Conservation (phyloP, 2,329 filamentous ascomycete species). For the Ascochyta clinopodiicola region DNA sequence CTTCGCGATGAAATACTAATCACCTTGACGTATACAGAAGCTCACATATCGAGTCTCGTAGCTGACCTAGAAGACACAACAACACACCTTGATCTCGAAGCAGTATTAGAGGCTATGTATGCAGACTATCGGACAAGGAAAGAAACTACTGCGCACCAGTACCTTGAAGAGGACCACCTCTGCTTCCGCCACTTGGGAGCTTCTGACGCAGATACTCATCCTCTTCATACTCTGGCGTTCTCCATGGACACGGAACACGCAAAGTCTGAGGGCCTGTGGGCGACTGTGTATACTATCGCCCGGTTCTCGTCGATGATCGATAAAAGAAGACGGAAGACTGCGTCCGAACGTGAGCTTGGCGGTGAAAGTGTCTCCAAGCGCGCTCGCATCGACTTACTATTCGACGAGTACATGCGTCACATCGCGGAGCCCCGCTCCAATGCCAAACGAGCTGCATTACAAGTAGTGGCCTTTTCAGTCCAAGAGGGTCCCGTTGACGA, state of each 20-base stretch:
- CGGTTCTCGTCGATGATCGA: slow-evolving; percentile 47
- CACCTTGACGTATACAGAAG: slow-evolving; percentile 67
- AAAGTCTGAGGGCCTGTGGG: slow-evolving; percentile 46
- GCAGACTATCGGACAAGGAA: slow-evolving; percentile 77
- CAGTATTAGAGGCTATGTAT: slow-evolving; percentile 75
- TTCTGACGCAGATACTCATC: slow-evolving; percentile 38
- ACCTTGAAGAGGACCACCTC: slow-evolving; percentile 79
- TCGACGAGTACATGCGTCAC: slow-evolving; percentile 51
- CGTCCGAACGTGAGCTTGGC: slow-evolving; percentile 25
- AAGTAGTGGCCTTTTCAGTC: slow-evolving; percentile 59
- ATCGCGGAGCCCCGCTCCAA: slow-evolving; percentile 43
- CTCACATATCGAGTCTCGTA: slow-evolving; percentile 48
- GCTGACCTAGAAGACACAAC: slow-evolving; percentile 29
- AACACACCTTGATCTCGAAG: slow-evolving; percentile 59
- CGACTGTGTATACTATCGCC: slow-evolving; percentile 49
- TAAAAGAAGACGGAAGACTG: slow-evolving; percentile 25
- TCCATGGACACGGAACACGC: slow-evolving; percentile 43
- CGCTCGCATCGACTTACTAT: slow-evolving; percentile 44
- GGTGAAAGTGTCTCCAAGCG: slow-evolving; percentile 46
- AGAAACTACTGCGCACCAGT: slow-evolving; percentile 55
- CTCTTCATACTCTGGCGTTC: slow-evolving; percentile 38
- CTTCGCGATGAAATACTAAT: slow-evolving; percentile 78
- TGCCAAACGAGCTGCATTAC: slow-evolving; percentile 58
- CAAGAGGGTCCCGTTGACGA: slow-evolving; percentile 49
- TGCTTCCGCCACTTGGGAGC: slow-evolving; percentile 52